Conservation (phyloP, 2,329 filamentous ascomycete genomes). For the Aspergillus uvarum region DNA sequence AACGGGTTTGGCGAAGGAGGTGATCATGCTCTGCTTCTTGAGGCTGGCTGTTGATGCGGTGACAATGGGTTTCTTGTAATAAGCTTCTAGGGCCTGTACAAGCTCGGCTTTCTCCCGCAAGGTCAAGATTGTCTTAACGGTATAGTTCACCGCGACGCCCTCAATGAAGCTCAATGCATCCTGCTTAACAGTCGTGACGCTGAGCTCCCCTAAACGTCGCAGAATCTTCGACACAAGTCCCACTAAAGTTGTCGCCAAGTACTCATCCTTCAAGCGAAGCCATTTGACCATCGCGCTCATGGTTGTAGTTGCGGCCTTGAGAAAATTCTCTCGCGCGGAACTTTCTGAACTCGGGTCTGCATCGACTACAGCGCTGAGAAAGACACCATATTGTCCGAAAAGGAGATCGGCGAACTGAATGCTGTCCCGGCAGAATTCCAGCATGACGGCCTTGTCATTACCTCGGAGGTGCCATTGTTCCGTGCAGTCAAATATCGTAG, state of each 20-base stretch:
- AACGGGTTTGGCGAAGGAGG: slow-evolving; percentile 39
- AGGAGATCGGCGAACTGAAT: slow-evolving; percentile 90
- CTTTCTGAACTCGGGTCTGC: slow-evolving; percentile 41
- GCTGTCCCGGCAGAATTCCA: slow-evolving; percentile 88
- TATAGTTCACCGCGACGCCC: slow-evolving; percentile 53
- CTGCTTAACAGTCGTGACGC: slow-evolving; percentile 64
- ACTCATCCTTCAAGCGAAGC: slow-evolving; percentile 85
- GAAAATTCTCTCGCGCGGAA: slow-evolving; percentile 53
- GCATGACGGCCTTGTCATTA: slow-evolving; percentile 75
- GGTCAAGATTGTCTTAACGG: slow-evolving; percentile 74
- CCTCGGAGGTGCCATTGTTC: slow-evolving; percentile 73
- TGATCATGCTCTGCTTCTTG: slow-evolving; percentile 47
- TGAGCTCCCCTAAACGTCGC: slow-evolving; percentile 72
- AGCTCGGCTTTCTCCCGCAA: slow-evolving; percentile 83
- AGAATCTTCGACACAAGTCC: slow-evolving; percentile 82
- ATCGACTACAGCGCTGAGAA: slow-evolving; percentile 67
- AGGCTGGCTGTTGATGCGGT: slow-evolving; percentile 41
- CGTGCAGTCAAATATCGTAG: slow-evolving; percentile 77
- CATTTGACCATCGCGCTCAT: slow-evolving; percentile 75
- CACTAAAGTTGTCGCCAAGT: slow-evolving; percentile 78
- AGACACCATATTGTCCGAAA: slow-evolving; percentile 79
- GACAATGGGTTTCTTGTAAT: slow-evolving; percentile 47
- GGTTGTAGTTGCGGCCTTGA: slow-evolving; percentile 64
- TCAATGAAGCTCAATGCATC: slow-evolving; percentile 64
- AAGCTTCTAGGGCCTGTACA: slow-evolving; percentile 58